Evolutionary conservation across 257 asterid species (phyloP), one percentile per base, ranked within the genome.

Genomic region (Paulownia fortunei): DNA sequence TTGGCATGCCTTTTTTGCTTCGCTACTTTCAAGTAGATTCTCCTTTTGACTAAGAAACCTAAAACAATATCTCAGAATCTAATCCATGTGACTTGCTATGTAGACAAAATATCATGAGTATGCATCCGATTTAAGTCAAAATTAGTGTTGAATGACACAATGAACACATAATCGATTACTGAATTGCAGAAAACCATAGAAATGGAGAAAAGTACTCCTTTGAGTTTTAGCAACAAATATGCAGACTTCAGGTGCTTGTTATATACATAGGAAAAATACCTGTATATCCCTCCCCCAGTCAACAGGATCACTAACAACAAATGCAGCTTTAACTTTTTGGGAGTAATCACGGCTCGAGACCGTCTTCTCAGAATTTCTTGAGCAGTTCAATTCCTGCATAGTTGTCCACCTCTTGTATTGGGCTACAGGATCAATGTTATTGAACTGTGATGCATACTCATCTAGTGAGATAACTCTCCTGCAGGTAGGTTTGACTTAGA

Each of bases 231-330:
- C 0, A 37, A 56, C 23, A 21, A 34, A n/a, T 12, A 34, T 24
- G 58, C 61, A 39, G 56, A 65, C 71, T 23, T n/a, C 27, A 18
- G 7, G 49, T n/a, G 16, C 76, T 27, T 44, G 24, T 18, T 54
- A 37, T 66, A 30, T 23, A 15, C 2, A 55, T 42, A 5, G 30
- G 2, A 26, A 18, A 60, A 44, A 6, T 78, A 88, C 92, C 92
- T 89, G 94, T 37, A 89, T 88, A 80, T 89, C 91, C 74, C 92
- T 81, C 27, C 94, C 91, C 94, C 92, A 89, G 80, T 86, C 92
- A 74, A 89, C 94, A 24, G 94, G 92, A 85, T 89, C 94, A 77
- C 92, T 86, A 37, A 79, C 72, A 76, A 89, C 83, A 77, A 89
- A 89, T 64, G 74, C 92, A 49, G 91, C 91, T 84, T 81, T 82